phyloP scores from a whole-genome alignment of 2,329 filamentous ascomycete species.

The Coleophoma cylindrospora region DNA sequence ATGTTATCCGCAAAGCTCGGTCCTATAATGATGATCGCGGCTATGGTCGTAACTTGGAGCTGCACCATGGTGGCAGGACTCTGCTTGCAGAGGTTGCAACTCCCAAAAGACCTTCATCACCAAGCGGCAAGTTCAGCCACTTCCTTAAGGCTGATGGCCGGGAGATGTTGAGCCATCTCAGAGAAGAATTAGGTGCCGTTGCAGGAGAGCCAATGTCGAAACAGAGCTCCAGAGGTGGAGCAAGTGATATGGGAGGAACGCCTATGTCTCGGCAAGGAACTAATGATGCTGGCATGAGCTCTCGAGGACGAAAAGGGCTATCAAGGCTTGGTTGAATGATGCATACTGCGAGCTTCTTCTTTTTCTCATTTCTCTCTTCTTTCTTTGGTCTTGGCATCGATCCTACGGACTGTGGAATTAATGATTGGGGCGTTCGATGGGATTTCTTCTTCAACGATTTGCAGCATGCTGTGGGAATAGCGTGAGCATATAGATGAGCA shows the following conservation, averaged over 20 bases:
- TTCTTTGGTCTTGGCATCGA: no score
- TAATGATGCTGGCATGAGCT: constrained; percentile 1
- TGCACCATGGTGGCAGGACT: constrained; percentile 18
- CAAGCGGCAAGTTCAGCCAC: constrained; percentile 4
- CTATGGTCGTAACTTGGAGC: constrained; percentile 23
- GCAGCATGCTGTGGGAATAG: background rate
- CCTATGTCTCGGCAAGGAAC: constrained; percentile 3
- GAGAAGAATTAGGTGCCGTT: constrained; percentile 1
- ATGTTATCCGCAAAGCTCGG: constrained; percentile 21
- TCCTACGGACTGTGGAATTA: no score
- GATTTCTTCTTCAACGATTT: constrained; percentile 1
- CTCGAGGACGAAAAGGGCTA: background rate
- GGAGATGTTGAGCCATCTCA: constrained; percentile 1
- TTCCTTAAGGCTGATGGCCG: constrained; percentile 11
- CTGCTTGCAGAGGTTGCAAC: constrained; percentile 17
- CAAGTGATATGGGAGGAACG: constrained; percentile 1
- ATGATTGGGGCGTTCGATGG: background rate
- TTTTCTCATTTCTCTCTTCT: background rate
- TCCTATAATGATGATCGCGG: constrained; percentile 23
- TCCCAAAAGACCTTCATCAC: constrained; percentile 2
- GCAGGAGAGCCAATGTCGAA: background rate
- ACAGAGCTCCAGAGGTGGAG: background rate
- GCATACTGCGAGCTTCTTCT: background rate
- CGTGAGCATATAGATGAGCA: no score
- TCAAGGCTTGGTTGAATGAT: background rate